Evolutionary conservation across 1,284 basidiomycete species (phyloP).

Genomic region (Ceratobasidium sp.): DNA sequence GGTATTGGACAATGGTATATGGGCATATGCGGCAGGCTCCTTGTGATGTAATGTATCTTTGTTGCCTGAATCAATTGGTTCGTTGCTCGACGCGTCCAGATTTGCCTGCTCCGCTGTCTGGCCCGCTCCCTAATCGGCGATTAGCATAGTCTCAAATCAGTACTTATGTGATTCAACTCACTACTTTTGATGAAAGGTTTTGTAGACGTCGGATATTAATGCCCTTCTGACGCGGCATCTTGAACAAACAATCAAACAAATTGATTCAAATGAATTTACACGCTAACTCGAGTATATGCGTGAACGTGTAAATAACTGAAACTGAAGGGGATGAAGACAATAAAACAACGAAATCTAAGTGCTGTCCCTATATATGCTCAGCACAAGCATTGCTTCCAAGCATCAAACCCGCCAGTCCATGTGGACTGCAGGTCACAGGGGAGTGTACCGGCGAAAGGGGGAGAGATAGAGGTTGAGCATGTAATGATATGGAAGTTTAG

Average conservation of each 20-base stretch:
- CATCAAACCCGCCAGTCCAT: not conserved
- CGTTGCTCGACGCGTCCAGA: not conserved
- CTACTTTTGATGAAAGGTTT: not conserved
- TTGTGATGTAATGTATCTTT: not conserved
- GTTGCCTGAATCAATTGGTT: not conserved
- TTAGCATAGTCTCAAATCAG: not conserved
- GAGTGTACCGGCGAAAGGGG: not conserved
- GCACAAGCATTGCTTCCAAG: not conserved
- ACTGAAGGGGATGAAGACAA: too few species aligned
- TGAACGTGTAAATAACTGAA: too few species aligned
- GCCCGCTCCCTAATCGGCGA: not conserved
- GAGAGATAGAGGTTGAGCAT: not conserved
- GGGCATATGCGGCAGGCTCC: not conserved
- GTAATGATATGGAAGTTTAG: slow-evolving; percentile 3
- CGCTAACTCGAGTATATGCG: too few species aligned
- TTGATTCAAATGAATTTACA: too few species aligned
- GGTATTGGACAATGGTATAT: not conserved
- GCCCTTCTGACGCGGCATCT: too few species aligned
- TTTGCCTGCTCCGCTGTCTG: not conserved
- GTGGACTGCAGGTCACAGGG: slow-evolving; percentile 9
- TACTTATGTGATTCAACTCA: not conserved
- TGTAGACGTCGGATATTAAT: too few species aligned
- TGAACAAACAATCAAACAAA: too few species aligned
- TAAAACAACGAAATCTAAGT: too few species aligned
- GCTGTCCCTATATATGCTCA: too few species aligned